A percentile compares a stretch with the other conserved stretches of the same genome.
These are phyloP conservation scores for Blastocystis sp. DNA, from an alignment of 352 stramenopile genomes.

Conservation along the genomic window DNA sequence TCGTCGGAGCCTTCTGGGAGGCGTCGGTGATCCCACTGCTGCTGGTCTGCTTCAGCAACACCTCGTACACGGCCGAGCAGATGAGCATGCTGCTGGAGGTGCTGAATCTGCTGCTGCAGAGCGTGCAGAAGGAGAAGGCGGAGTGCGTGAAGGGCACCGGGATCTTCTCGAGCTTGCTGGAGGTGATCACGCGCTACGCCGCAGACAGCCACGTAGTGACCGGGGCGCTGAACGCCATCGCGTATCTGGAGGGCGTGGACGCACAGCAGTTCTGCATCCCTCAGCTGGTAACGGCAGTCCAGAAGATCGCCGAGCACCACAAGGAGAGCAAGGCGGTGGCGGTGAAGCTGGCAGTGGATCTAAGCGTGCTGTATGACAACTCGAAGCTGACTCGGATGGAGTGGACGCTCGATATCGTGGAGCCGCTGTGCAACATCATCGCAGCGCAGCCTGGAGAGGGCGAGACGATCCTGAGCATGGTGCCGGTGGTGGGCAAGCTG, in stretches of 20 bases:
- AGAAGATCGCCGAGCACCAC: conserved; percentile 1
- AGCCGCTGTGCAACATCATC: conserved; percentile 32
- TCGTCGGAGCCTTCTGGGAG: conserved; percentile 20
- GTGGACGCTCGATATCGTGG: not conserved
- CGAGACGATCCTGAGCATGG: not conserved
- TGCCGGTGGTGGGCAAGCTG: conserved; percentile 2
- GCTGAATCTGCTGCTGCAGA: conserved; percentile 34
- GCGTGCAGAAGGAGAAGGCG: not conserved
- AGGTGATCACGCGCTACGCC: not conserved
- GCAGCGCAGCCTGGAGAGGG: not conserved
- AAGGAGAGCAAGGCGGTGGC: not conserved
- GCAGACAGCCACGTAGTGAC: not conserved
- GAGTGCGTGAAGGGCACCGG: conserved; percentile 2
- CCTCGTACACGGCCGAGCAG: not conserved
- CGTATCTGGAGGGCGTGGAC: conserved; percentile 1
- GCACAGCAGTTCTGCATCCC: not conserved
- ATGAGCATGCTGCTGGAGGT: not conserved
- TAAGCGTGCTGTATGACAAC: conserved; percentile 9
- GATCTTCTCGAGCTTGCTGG: conserved; percentile 8
- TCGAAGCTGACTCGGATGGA: not conserved
- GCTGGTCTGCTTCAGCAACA: not conserved
- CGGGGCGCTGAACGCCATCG: not conserved
- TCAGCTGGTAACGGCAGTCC: not conserved
- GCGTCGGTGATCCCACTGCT: not conserved
- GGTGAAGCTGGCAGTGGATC: not conserved